phyloP scores from a whole-genome alignment of 768 basidiomycete genomes.

The Suillus discolor region DNA sequence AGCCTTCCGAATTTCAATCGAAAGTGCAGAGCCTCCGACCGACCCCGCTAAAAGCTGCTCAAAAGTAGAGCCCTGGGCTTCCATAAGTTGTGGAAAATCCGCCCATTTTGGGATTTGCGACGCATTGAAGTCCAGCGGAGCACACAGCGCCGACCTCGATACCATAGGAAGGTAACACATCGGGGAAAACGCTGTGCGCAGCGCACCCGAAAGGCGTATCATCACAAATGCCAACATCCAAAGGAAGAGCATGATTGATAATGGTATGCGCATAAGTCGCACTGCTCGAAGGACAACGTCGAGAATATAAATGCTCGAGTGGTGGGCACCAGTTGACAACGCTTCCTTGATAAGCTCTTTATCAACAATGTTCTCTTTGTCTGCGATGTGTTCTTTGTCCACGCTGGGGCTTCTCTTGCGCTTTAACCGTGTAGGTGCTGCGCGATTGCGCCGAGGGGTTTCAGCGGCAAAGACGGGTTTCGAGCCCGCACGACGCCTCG shows the following conservation, averaged over 20 bases:
- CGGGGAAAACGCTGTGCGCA: slow-evolving; percentile 55
- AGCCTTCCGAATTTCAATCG: slow-evolving; percentile 71
- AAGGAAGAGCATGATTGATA: slow-evolving; percentile 54
- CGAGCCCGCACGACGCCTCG: neutral
- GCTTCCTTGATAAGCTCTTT: slow-evolving; percentile 26
- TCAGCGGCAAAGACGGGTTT: slow-evolving; percentile 1
- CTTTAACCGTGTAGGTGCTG: slow-evolving; percentile 25
- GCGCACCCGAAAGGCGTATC: slow-evolving; percentile 39
- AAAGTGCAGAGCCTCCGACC: slow-evolving; percentile 58
- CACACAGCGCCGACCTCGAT: slow-evolving; percentile 50
- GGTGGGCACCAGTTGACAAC: slow-evolving; percentile 25
- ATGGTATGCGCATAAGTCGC: slow-evolving; percentile 53
- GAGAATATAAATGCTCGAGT: slow-evolving; percentile 41
- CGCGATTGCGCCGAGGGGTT: neutral
- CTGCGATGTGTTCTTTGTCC: slow-evolving; percentile 21
- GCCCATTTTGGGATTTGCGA: slow-evolving; percentile 42
- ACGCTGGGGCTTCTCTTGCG: slow-evolving; percentile 32
- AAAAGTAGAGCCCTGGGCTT: slow-evolving; percentile 62
- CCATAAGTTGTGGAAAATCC: slow-evolving; percentile 62
- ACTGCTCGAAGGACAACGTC: slow-evolving; percentile 53
- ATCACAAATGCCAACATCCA: slow-evolving; percentile 52
- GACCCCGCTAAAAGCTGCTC: slow-evolving; percentile 64
- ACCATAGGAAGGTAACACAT: slow-evolving; percentile 65
- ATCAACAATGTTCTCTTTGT: slow-evolving; percentile 7
- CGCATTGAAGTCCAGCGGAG: slow-evolving; percentile 10